These are phyloP conservation scores for barley (Hordeum vulgare) DNA, from an alignment of 176 grass and related monocot species.

Conservation along the genomic window DNA sequence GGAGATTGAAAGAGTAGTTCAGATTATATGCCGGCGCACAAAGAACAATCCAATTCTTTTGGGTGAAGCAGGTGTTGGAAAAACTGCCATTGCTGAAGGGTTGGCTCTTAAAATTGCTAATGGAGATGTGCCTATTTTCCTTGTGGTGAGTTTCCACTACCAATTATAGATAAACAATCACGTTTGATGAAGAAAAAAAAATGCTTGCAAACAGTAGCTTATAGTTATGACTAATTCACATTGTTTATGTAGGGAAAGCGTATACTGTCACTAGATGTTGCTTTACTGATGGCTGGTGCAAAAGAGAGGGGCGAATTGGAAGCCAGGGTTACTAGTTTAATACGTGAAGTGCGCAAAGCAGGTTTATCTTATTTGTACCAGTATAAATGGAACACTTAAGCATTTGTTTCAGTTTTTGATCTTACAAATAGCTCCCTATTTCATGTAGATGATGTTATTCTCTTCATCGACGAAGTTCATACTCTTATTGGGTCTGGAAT, in stretches of 20 bases:
- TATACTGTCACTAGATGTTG: constrained; percentile 92
- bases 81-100: constrained; percentile 94
- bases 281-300: constrained; percentile 90
- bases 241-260: constrained; percentile 57
- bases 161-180: not conserved
- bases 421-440: constrained; percentile 11
- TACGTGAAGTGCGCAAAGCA: constrained; percentile 85
- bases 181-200: not conserved
- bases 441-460: constrained; percentile 72
- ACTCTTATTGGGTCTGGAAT: constrained; percentile 89
- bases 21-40: constrained; percentile 91
- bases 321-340: constrained; percentile 80
- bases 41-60: constrained; percentile 99
- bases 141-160: constrained; percentile 33
- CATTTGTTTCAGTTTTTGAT: not conserved
- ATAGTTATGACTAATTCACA: not conserved
- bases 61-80: constrained; percentile 97
- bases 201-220: not conserved
- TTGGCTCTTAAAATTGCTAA: constrained; percentile 77
- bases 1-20: constrained; percentile 88
- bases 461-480: constrained; percentile 94
- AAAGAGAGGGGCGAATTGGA: constrained; percentile 96
- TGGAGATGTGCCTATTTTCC: constrained; percentile 73
- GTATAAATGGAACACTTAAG: not conserved
- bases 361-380: constrained; percentile 43